Evolutionary conservation across 202 grass and related monocot species (phyloP), one percentile per base, ranked within the genome.

Genomic region (Carex arenaria): DNA sequence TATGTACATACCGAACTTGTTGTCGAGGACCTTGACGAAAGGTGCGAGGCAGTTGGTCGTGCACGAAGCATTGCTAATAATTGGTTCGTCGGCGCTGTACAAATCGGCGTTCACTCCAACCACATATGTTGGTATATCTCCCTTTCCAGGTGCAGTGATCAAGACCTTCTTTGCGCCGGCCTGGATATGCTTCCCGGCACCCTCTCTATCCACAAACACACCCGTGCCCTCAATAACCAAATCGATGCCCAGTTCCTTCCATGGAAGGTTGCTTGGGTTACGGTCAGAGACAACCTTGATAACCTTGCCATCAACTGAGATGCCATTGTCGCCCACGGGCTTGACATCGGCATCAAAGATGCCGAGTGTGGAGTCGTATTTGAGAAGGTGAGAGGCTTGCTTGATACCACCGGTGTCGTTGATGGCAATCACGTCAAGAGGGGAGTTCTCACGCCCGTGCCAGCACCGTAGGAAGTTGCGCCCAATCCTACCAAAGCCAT

Each of bases 381-480:
- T 97, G 83, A 97, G 94, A 40, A 97, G 88, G 90, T 97, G 94
- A 30, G 92, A 94, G 53, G 92, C 92, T 85, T 97, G 94, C 88
- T 94, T 97, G 11, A 94, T 78, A 86, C 95, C 95, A 10, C 95
- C 95, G 4, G 92, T 98, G 90, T 98, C 95, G 80, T 98, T 98
- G 90, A 98, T 93, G 80, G 89, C 95, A 76, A 98, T 90, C 26
- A 98, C 83, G 19, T 98, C 96, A 15, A 98, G 86, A 4, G 93
- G 95, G 0, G 95, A 98, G 69, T 87, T 85, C 54, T 84, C 86
- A 36, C 95, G 96, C 1, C 96, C 92, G 84, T 98, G 95, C 95
- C 92, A 98, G 92, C 95, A 98, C 17, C 95, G 90, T 1, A 98
- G 90, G 89, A 98, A 98, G 86, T 98, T 98, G 75, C 95, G 90